Conservation (phyloP, 2,329 filamentous ascomycete genomes). For the Alternaria rosae region DNA sequence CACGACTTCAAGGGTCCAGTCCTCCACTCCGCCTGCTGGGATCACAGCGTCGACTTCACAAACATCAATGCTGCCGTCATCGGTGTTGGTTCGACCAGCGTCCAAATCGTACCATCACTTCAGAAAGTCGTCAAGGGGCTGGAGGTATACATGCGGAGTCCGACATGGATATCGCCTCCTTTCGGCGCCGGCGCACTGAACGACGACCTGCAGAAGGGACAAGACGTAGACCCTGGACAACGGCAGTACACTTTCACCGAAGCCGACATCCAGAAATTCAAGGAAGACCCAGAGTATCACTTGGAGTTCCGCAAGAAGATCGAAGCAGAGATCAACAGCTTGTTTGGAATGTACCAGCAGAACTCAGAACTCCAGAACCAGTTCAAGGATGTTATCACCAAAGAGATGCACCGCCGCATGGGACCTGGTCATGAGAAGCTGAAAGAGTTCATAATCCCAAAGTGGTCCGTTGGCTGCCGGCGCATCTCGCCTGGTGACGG, state of each 20-base stretch:
- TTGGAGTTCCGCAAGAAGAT: slow-evolving; percentile 60
- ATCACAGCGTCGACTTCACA: slow-evolving; percentile 49
- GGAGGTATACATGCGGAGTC: slow-evolving; percentile 48
- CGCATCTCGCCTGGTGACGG: slow-evolving; percentile 44
- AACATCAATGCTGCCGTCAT: slow-evolving; percentile 44
- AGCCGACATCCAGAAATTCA: slow-evolving; percentile 65
- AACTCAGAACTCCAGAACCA: slow-evolving; percentile 54
- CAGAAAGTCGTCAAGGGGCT: slow-evolving; percentile 49
- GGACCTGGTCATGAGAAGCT: slow-evolving; percentile 52
- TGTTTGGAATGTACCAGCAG: slow-evolving; percentile 62
- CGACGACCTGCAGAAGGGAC: slow-evolving; percentile 42
- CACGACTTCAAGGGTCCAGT: slow-evolving; percentile 54
- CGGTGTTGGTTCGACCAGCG: slow-evolving; percentile 43
- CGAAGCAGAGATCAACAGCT: slow-evolving; percentile 59
- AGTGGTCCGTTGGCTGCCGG: slow-evolving; percentile 55
- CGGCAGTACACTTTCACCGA: slow-evolving; percentile 56
- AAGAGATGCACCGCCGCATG: slow-evolving; percentile 53
- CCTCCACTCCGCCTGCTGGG: slow-evolving; percentile 55
- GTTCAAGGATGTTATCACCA: slow-evolving; percentile 51
- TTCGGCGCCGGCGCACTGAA: slow-evolving; percentile 48
- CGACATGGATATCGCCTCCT: slow-evolving; percentile 52
- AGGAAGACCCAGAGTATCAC: slow-evolving; percentile 62
- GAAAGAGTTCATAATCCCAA: slow-evolving; percentile 57
- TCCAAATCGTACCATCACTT: slow-evolving; percentile 49
- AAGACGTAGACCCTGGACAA: slow-evolving; percentile 51